Percentiles rank a stretch among this genome's conserved stretches.
Conservation (phyloP, 768 basidiomycete genomes). For the Pulveroboletus sp. region DNA sequence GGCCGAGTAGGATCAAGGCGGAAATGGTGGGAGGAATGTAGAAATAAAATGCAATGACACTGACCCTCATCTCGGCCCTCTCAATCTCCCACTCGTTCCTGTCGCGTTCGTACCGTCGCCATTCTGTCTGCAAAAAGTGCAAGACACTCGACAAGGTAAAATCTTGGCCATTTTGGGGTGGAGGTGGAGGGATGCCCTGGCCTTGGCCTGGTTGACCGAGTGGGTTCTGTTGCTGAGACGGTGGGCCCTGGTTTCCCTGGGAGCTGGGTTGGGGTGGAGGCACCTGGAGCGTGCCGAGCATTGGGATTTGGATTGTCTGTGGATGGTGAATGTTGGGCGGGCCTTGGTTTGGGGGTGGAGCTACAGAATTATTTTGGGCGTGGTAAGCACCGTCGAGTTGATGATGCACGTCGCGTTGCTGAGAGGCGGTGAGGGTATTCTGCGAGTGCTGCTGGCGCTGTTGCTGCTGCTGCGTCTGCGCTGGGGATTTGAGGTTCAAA, state of each 20-base stretch:
- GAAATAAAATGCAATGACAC: conserved; percentile 31
- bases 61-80: conserved; percentile 95
- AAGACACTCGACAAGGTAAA: conserved; percentile 91
- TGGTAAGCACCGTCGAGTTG: conserved; percentile 30
- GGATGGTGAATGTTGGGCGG: conserved; percentile 35
- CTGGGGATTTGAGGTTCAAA: conserved; percentile 29
- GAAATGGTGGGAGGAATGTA: background rate
- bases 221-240: conserved; percentile 52
- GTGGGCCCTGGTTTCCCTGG: conserved; percentile 35
- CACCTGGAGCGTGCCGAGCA: conserved; percentile 69
- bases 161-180: conserved; percentile 85
- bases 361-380: conserved; percentile 17
- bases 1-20: background rate
- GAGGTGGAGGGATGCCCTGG: conserved; percentile 62
- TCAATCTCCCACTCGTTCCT: conserved; percentile 99
- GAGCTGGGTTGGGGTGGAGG: conserved; percentile 47
- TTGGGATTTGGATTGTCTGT: conserved; percentile 52
- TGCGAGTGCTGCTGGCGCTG: conserved; percentile 23
- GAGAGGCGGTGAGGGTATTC: conserved; percentile 22
- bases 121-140: conserved; percentile 97
- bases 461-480: conserved; percentile 19
- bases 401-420: conserved; percentile 29
- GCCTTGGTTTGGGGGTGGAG: conserved; percentile 10
- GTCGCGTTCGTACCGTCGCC: conserved; percentile 96
- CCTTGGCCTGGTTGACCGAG: conserved; percentile 52